Conservation (phyloP, 208 protist genomes). For the Leishmania amazonensis region DNA sequence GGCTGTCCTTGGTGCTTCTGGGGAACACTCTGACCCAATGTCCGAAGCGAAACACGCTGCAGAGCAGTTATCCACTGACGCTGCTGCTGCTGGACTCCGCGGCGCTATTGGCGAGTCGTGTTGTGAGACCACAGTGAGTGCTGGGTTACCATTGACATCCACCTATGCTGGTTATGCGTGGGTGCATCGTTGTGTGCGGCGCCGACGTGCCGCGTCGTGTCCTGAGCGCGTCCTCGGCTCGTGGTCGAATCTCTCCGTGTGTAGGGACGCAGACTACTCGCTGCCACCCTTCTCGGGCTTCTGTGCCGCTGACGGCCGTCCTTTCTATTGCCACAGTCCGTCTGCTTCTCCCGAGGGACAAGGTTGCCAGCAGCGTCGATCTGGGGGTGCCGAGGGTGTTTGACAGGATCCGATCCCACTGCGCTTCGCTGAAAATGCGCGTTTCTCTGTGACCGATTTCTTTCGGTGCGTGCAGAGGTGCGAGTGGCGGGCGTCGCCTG, state of each 20-base stretch:
- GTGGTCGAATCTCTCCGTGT: background rate
- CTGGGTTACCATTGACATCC: background rate
- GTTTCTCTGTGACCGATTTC: background rate
- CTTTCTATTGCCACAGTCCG: constrained; percentile 8
- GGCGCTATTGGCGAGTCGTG: background rate
- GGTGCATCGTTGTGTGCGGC: background rate
- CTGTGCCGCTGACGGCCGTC: constrained; percentile 19
- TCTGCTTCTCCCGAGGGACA: background rate
- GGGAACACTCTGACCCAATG: background rate
- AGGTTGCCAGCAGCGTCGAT: background rate
- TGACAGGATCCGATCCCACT: background rate
- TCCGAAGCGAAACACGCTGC: background rate
- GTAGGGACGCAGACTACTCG: background rate
- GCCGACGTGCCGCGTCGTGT: constrained; percentile 13
- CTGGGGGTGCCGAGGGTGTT: background rate
- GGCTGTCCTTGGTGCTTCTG: background rate
- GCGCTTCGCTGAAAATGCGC: background rate
- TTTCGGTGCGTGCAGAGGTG: background rate
- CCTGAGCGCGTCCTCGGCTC: constrained; percentile 14
- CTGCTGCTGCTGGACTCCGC: background rate
- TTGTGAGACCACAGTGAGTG: background rate
- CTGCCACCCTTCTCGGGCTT: constrained; percentile 26
- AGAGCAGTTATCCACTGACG: background rate
- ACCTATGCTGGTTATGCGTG: constrained; percentile 9
- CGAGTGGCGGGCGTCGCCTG: background rate